Evolutionary conservation across 441 rosid species (phyloP).

Genomic region (Bruguiera hainesii): DNA sequence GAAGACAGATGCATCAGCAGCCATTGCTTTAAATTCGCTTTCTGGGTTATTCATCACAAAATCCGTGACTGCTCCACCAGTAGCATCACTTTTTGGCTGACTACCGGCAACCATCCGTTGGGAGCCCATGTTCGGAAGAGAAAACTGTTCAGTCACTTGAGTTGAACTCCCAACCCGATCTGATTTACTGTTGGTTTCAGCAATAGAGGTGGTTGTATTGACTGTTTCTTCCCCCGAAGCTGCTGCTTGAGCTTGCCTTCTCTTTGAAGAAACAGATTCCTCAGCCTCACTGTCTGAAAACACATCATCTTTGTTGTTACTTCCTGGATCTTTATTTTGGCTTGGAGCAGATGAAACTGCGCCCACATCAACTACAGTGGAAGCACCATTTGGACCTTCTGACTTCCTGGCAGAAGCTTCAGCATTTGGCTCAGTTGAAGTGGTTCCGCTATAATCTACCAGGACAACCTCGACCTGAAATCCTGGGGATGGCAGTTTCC

Average conservation of each 20-base stretch:
- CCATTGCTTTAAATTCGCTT: slow-evolving; percentile 61
- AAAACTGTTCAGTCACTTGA: slow-evolving; percentile 30
- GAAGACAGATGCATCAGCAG: slow-evolving; percentile 81
- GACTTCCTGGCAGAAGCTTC: slow-evolving; percentile 30
- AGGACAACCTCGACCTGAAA: slow-evolving; percentile 76
- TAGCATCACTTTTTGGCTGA: slow-evolving; percentile 7
- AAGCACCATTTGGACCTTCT: slow-evolving; percentile 25
- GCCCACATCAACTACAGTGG: slow-evolving; percentile 18
- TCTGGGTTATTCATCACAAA: slow-evolving; percentile 17
- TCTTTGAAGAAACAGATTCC: slow-evolving; percentile 37
- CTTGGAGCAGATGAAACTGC: slow-evolving; percentile 20
- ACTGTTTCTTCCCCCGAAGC: slow-evolving; percentile 8
- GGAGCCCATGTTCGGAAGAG: slow-evolving; percentile 20
- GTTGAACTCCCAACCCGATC: slow-evolving; percentile 27
- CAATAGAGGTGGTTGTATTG: slow-evolving; percentile 7
- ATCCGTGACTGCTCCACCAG: slow-evolving; percentile 17
- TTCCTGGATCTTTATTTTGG: slow-evolving; percentile 28
- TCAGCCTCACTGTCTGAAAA: slow-evolving; percentile 77
- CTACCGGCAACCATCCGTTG: slow-evolving; percentile 14
- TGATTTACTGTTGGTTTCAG: slow-evolving; percentile 11
- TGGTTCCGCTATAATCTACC: slow-evolving; percentile 48
- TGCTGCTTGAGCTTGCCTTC: slow-evolving; percentile 18
- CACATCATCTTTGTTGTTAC: slow-evolving; percentile 43
- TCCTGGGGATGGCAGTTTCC: slow-evolving; percentile 74
- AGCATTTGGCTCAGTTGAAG: slow-evolving; percentile 33